These are phyloP conservation scores for Populus hybrid DNA, from an alignment of 441 rosid genomes.

Conservation along the genomic window DNA sequence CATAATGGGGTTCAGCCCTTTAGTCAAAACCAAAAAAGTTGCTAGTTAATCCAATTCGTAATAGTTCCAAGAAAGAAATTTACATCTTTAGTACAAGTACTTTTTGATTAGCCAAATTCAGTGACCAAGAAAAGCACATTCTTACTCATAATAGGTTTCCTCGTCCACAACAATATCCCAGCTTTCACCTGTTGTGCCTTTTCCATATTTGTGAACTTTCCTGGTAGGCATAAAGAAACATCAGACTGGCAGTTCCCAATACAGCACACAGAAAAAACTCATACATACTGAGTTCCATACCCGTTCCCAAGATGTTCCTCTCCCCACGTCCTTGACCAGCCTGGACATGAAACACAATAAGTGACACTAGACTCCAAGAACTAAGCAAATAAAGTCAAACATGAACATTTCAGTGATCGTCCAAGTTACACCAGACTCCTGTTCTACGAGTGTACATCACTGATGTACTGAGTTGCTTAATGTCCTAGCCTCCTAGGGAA, in stretches of 20 bases:
- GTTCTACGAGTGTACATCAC: background rate
- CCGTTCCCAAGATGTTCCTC: constrained; percentile 98
- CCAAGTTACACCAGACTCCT: too few relatives aligned
- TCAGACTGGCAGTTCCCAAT: constrained; percentile 1
- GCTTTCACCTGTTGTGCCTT: constrained; percentile 94
- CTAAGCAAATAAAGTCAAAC: constrained; percentile 1
- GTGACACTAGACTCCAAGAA: background rate
- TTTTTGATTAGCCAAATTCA: too few relatives aligned
- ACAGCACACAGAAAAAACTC: background rate
- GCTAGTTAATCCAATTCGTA: background rate
- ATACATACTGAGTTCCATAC: constrained; percentile 35
- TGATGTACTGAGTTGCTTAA: background rate
- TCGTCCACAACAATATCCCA: constrained; percentile 98
- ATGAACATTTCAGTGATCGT: too few relatives aligned
- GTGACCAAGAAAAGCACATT: background rate
- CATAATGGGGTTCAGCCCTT: constrained; percentile 94
- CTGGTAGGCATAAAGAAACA: constrained; percentile 32
- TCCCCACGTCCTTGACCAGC: constrained; percentile 99
- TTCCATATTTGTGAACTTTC: constrained; percentile 96
- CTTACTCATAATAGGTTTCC: constrained; percentile 95
- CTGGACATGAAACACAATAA: constrained; percentile 34
- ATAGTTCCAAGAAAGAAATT: background rate
- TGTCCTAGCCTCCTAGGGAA: background rate
- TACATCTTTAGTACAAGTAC: background rate
- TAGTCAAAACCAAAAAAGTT: constrained; percentile 16